phyloP scores from a whole-genome alignment of 75 land plant species.

The Picea sitchensis region DNA sequence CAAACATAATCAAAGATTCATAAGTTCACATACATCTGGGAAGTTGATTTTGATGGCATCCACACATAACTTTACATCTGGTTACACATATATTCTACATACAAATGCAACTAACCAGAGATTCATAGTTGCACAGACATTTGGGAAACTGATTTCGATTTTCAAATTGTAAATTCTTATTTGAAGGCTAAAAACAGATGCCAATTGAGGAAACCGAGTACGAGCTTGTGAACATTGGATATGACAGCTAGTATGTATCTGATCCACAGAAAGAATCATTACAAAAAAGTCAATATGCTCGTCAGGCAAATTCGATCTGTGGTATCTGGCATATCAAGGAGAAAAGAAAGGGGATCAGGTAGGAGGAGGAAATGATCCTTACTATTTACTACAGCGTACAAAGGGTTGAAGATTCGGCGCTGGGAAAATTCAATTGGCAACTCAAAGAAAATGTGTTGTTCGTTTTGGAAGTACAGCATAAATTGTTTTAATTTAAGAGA shows the following conservation, averaged over 20 bases:
- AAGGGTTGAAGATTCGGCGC: neutral
- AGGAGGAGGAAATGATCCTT: neutral
- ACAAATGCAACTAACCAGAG: too few species aligned
- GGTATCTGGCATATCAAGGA: neutral
- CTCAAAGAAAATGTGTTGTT: neutral
- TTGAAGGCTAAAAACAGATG: too few species aligned
- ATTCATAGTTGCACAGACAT: too few species aligned
- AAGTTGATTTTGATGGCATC: too few species aligned
- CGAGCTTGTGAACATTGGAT: neutral
- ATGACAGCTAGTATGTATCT: neutral
- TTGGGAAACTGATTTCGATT: too few species aligned
- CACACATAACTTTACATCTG: too few species aligned
- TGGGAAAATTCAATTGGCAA: neutral
- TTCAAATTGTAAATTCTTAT: too few species aligned
- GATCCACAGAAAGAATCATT: slow-evolving; percentile 6
- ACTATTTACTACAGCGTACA: slow-evolving; percentile 6
- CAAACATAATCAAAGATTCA: too few species aligned
- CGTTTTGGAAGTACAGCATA: neutral
- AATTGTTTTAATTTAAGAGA: neutral
- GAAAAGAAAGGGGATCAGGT: neutral
- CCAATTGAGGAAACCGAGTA: neutral
- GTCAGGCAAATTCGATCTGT: neutral
- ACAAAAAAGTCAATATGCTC: slow-evolving; percentile 1
- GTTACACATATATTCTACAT: too few species aligned
- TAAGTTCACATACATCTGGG: too few species aligned